Evolutionary conservation across 1,284 basidiomycete species (phyloP), one percentile per base, ranked within the genome.

Genomic region (Chiua sp.): DNA sequence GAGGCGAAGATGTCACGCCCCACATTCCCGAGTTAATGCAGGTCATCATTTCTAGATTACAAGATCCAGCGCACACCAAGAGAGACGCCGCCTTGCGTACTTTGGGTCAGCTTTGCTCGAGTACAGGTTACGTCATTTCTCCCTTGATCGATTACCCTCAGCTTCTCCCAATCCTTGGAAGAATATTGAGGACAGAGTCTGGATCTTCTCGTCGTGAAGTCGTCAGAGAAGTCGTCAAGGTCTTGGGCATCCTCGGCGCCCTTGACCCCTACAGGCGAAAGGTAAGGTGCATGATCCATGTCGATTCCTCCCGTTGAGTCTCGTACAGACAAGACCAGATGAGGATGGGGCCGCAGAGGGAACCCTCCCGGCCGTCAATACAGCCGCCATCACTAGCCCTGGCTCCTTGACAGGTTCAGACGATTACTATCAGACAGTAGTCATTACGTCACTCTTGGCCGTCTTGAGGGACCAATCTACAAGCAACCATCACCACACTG

Each of bases 341-440:
- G 94, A 96, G 67, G 93, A 94, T 62, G 82, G 83, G 26, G 80
- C 82, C 0, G 87, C 84, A 59, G 94, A 96, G 69, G 87, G 87
- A 0, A 84, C 82, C 61, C 76, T 87, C 32, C 82, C 83, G 63
- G 79, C 87, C 59, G 81, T 89, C 65, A 84, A 87, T 77, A 80
- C 86, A 61, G 81, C 86, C 35, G 80, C 85, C 23, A 71, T 83
- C 33, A 78, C 76, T 23, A 82, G 78, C 49, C 76, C 68, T 28
- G 72, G 84, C 23, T 80, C 83, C 11, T 78, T 62, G 60, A 68
- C 86, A 20, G 80, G 83, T 18, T 85, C 89, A 28, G 98, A 99
- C 68, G 98, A 99, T 72, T 99, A 98, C 77, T 99, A 96, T 78
- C 98, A 99, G 74, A 96, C 94, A 10, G 94, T 98, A 6, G 97